Conservation (phyloP, 768 basidiomycete genomes). For the Favolaschia claudopus region DNA sequence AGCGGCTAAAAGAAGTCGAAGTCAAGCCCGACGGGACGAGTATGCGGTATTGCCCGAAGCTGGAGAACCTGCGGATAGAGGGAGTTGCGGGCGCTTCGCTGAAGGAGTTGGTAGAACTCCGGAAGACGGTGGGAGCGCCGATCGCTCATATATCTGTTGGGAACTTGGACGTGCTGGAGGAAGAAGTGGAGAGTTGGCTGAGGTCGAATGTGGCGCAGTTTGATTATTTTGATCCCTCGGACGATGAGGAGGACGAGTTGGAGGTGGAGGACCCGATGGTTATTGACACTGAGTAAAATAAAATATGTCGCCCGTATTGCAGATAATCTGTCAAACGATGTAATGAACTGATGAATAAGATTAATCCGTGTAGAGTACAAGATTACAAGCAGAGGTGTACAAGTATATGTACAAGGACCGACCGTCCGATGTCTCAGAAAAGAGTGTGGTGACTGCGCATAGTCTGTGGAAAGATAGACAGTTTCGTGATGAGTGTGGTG, state of each 20-base stretch:
- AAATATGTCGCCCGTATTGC: background rate
- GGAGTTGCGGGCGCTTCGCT: constrained; percentile 51
- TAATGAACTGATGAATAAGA: background rate
- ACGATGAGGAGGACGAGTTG: constrained; percentile 47
- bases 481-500: too few species aligned
- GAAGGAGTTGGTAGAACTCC: constrained; percentile 51
- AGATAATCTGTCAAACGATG: background rate
- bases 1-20: too few species aligned
- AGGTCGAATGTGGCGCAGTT: constrained; percentile 56
- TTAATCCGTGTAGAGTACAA: too few species aligned
- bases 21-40: constrained; percentile 37
- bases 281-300: constrained; percentile 21
- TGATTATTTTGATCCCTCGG: constrained; percentile 66
- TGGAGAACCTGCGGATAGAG: constrained; percentile 56
- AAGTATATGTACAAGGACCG: too few species aligned
- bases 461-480: too few species aligned
- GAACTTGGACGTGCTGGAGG: constrained; percentile 47
- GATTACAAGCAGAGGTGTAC: background rate
- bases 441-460: too few species aligned
- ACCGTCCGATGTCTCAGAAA: too few species aligned
- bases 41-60: constrained; percentile 55
- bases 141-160: constrained; percentile 58
- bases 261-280: constrained; percentile 37
- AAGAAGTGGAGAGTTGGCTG: constrained; percentile 59
- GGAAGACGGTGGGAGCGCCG: constrained; percentile 52